Evolutionary conservation across 2,329 filamentous ascomycete species (phyloP), one percentile per base, ranked within the genome.

Genomic region (Ustilaginoidea virens): DNA sequence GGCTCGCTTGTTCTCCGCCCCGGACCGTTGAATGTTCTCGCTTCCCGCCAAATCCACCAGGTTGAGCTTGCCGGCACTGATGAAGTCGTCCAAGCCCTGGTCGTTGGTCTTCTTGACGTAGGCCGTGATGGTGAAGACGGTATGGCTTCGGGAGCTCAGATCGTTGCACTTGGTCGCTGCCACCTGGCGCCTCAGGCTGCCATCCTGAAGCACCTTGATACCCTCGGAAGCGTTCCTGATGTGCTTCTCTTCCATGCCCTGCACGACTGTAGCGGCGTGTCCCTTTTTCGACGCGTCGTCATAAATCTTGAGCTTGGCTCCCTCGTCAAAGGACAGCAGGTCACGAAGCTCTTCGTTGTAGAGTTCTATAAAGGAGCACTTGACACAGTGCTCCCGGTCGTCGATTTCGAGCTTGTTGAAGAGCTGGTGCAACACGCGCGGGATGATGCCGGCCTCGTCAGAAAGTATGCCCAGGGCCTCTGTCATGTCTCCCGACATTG

Each of bases 121-220:
- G 1, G 86, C 81, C 1, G 87, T 94, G 35, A 98, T 81, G 6
- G 90, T 96, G 48, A 98, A 98, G 14, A 98, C 80, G 0, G 90
- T 98, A 48, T 98, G 92, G 59, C 86, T 93, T 51, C 90, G 75
- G 43, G 86, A 94, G 55, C 86, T 94, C 31, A 96, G 71, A 44
- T 98, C 90, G 51, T 98, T 98, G 68, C 90, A 98, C 55, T 96
- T 96, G n/a, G 90, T 98, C 4, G 92, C 85, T 5, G 90, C 92
- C n/a, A 98, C 90, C 53, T 98, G 90, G 28, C 90, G 79, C 54
- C 86, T 92, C 56, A 90, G 67, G 52, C 85, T 94, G 36, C 90
- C 92, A 38, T 78, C 69, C 43, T 90, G 82, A 25, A 98, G 69
- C 36, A 94, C 66, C 53, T 81, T 80, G 53, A 98, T 86, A 35